Base-by-base conservation (phyloP, 169 alveolate species). In the Eimeria praecox region DNA sequence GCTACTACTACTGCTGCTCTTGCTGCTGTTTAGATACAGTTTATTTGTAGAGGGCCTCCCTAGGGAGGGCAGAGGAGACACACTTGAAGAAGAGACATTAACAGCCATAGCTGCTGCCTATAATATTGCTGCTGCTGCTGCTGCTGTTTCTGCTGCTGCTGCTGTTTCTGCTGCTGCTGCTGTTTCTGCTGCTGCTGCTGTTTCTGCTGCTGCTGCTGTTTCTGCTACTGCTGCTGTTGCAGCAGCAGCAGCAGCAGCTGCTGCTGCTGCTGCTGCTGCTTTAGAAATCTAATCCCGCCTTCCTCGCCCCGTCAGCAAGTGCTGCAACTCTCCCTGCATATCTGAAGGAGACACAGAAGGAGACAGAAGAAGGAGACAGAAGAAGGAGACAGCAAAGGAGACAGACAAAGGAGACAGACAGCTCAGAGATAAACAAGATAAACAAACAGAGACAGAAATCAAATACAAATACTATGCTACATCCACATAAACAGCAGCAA, bases 211-310 rank as follows among this genome's bases (percentile, higher is more conserved):
- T n/a, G n/a, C n/a, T n/a, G n/a, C n/a, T n/a, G n/a, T n/a, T n/a
- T n/a, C n/a, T n/a, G n/a, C n/a, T n/a, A n/a, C n/a, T n/a, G n/a
- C n/a, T n/a, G n/a, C n/a, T n/a, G 59, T 56, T 8, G 85, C 52
- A 38, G 20, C 85, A 16, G 85, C 85, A 38, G 56, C 33, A 75
- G 22, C 85, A 3, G 54, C 54, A 18, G 35, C 85, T 75, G 85
- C 56, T 5, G 78, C 59, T 3, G 8, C 35, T 9, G 35, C 33
- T 75, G 56, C 85, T 10, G 54, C 54, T 0, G 38, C 56, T 75
- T 52, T 85, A 85, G 59, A 85, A 85, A 49, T 85, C 92, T 3
- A 85, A 78, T 35, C 92, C 92, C 27, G 92, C 92, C 62, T 59
- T 85, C 64, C 92, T 52, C 18, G 92, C 92, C 18, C 38, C 92